Evolutionary conservation across 2,329 filamentous ascomycete genomes (phyloP), one percentile per base, ranked within the genome.

Genomic region (Botryotinia calthae): DNA sequence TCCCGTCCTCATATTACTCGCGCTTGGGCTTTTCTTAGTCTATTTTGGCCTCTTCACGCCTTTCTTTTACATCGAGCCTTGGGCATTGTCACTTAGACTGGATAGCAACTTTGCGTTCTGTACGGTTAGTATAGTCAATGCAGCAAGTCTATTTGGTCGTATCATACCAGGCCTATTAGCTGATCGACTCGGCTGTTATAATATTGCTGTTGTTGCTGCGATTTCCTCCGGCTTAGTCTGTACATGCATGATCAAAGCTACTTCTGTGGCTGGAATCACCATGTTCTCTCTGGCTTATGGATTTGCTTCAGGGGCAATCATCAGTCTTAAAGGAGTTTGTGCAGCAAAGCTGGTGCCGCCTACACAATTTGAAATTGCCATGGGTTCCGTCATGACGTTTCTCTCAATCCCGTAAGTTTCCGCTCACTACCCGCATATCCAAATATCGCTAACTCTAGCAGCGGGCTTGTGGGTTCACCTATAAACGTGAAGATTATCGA

Each of bases 61-160:
- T 7, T 83, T 86, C 73, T 84, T 83, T 73, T 88, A 84, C 72
- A 78, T 78, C 5, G 70, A 71, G 58, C 72, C 85, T 1, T 80
- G 86, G 68, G 86, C 85, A 0, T 76, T 82, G 40, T 73, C 79
- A 2, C 81, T 83, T 61, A 86, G 86, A 59, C 85, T 89, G 81
- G 81, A 82, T 73, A 51, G 77, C 3, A 75, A 79, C 6, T 81
- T 89, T 6, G 83, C 86, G 1, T 80, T 81, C 25, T 88, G 88
- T 75, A 80, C 88, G 20, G 78, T 88, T 31, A 78, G 86, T 0
- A 84, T 89, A 40, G 79, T 88, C 48, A 88, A 72, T 44, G 63
- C 48, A n/a, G 70, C 61, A 10, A 71, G 70, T 46, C n/a, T 66
- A 1, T 61, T 72, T 42, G 70, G 54, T 10, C 42, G 70, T 4